Evolutionary conservation across 2,329 filamentous ascomycete species (phyloP).

Genomic region (Claviceps africana): DNA sequence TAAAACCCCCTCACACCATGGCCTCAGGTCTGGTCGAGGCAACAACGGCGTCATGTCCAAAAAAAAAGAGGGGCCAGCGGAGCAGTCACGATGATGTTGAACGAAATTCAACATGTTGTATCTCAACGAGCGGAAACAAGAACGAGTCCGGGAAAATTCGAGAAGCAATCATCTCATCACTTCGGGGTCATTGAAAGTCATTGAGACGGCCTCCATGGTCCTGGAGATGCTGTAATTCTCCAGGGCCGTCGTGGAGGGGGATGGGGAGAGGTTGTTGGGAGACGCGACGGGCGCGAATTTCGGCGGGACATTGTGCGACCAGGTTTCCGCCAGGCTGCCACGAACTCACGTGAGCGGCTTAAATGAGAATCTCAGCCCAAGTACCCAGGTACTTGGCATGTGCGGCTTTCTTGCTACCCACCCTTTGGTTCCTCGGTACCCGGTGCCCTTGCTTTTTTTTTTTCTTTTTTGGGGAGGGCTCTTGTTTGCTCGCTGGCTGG

Average conservation of each 20-base stretch:
- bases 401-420: not conserved
- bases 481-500: not conserved
- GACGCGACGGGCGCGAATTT: constrained; percentile 30
- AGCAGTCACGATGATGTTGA: constrained; percentile 7
- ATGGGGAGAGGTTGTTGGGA: constrained; percentile 26
- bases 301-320: constrained; percentile 20
- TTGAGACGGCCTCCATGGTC: constrained; percentile 16
- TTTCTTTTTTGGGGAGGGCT: not conserved
- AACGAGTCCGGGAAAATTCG: constrained; percentile 13
- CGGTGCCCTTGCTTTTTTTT: not conserved
- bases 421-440: not conserved
- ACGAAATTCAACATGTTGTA: constrained; percentile 4
- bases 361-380: constrained; percentile 1
- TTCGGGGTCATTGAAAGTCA: constrained; percentile 6
- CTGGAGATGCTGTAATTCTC: constrained; percentile 6
- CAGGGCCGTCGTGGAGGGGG: constrained; percentile 19
- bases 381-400: not conserved
- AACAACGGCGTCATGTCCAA: constrained; percentile 9
- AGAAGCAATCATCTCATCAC: rapidly evolving
- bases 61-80: constrained; percentile 11
- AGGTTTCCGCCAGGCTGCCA: constrained; percentile 24
- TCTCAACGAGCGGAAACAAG: constrained; percentile 11
- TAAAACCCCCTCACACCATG: constrained; percentile 4
- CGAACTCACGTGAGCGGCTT: constrained; percentile 29
- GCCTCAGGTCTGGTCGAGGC: constrained; percentile 2